Percentiles rank a stretch among this genome's conserved stretches.
Evolutionary conservation across 2,329 filamentous ascomycete genomes (phyloP).

Genomic region (Waltergamsia citrina): DNA sequence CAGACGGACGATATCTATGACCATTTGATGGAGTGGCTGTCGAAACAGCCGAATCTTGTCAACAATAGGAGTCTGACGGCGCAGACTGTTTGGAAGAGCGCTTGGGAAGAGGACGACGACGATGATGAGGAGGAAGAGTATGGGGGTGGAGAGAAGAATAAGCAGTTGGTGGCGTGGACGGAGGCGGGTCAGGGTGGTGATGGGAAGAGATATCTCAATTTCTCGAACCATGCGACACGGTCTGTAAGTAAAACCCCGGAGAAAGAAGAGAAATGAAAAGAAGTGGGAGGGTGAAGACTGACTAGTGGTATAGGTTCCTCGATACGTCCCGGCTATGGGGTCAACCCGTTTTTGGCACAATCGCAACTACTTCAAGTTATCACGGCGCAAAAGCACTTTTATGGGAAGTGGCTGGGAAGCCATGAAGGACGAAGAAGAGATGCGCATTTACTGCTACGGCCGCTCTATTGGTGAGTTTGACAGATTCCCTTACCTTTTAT

Average conservation of each 20-base stretch:
- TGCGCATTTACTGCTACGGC: slow-evolving; percentile 46
- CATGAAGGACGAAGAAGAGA: slow-evolving; percentile 41
- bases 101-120: slow-evolving; percentile 46
- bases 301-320: slow-evolving; percentile 36
- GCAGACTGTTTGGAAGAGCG: slow-evolving; percentile 42
- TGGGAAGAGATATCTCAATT: slow-evolving; percentile 41
- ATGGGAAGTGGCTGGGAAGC: slow-evolving; percentile 21
- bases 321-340: slow-evolving; percentile 45
- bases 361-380: slow-evolving; percentile 38
- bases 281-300: too few species aligned
- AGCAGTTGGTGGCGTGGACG: slow-evolving; percentile 23
- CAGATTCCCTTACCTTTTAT: not conserved
- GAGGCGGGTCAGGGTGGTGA: slow-evolving; percentile 27
- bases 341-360: slow-evolving; percentile 44
- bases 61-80: slow-evolving; percentile 44
- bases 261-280: too few species aligned
- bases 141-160: slow-evolving; percentile 7
- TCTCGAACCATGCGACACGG: slow-evolving; percentile 46
- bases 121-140: slow-evolving; percentile 19
- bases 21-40: slow-evolving; percentile 50
- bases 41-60: slow-evolving; percentile 38
- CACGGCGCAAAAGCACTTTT: slow-evolving; percentile 33
- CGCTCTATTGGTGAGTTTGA: slow-evolving; percentile 22
- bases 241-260: slow-evolving; percentile 20
- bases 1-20: slow-evolving; percentile 48